Conservation (phyloP, 345 rosid genomes). For the Acer saccharum region DNA sequence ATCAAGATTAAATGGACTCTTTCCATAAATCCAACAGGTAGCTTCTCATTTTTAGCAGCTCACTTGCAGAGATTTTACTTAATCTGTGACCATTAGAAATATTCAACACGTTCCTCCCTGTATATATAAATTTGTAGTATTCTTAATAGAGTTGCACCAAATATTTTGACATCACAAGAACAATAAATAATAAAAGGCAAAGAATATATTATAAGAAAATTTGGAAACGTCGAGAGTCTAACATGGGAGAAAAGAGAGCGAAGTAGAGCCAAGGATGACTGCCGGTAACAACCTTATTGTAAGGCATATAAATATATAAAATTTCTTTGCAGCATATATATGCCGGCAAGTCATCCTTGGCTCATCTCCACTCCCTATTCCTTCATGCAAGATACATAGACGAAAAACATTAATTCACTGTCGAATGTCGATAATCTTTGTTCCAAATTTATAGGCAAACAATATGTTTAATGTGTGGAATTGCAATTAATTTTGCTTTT, state of each 20-base stretch:
- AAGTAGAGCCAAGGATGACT: slow-evolving; percentile 6
- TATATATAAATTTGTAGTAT: no score
- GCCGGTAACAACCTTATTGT: neutral
- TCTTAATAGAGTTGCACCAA: no score
- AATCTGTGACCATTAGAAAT: no score
- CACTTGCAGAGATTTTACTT: no score
- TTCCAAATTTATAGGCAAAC: neutral
- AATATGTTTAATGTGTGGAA: neutral
- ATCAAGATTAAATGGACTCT: no score
- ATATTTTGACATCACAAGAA: no score
- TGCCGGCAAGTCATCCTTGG: slow-evolving; percentile 16
- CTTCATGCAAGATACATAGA: slow-evolving; percentile 4
- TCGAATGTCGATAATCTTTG: neutral
- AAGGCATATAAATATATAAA: neutral
- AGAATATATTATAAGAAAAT: no score
- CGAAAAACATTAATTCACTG: neutral
- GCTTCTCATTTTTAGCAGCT: no score
- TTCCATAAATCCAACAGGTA: no score
- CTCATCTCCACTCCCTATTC: slow-evolving; percentile 5
- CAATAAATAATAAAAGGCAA: no score
- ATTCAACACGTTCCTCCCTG: no score
- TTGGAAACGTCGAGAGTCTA: neutral
- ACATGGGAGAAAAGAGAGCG: slow-evolving; percentile 3
- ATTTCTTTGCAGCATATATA: neutral
- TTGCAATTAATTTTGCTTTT: neutral